Evolutionary conservation across 306 rosid species (phyloP).

Genomic region (Alnus rubra): DNA sequence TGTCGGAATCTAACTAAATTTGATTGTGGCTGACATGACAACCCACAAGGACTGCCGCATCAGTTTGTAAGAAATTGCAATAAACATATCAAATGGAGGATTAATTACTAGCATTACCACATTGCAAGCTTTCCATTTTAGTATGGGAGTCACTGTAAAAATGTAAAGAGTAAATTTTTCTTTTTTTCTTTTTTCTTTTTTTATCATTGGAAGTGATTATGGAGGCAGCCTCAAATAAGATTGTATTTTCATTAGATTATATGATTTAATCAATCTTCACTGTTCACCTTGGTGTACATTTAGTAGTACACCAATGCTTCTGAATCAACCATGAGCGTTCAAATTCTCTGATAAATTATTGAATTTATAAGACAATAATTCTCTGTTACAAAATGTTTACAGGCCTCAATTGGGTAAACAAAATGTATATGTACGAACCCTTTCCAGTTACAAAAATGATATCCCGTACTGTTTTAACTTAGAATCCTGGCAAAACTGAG

Average conservation of each 20-base stretch:
- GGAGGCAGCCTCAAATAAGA: neutral
- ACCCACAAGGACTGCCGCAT: no score
- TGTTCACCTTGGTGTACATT: neutral
- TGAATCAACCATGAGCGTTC: neutral
- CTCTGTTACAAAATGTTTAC: neutral
- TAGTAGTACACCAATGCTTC: neutral
- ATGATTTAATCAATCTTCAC: neutral
- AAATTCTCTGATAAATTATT: neutral
- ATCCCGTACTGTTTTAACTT: conserved; percentile 12
- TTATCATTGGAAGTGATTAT: neutral
- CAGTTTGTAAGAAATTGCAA: no score
- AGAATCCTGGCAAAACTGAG: conserved; percentile 80
- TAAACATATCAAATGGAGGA: no score
- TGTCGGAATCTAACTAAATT: no score
- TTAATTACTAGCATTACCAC: no score
- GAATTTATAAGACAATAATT: no score
- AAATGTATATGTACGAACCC: conserved; percentile 9
- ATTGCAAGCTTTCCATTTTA: no score
- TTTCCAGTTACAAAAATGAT: neutral
- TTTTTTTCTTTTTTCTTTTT: no score
- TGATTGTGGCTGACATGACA: no score
- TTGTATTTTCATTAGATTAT: neutral
- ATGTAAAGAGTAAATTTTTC: no score
- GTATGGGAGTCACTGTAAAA: no score
- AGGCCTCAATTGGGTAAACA: neutral